Evolutionary conservation across 306 rosid species (phyloP), one percentile per base, ranked within the genome.

Genomic region (Corylus heterophylla): DNA sequence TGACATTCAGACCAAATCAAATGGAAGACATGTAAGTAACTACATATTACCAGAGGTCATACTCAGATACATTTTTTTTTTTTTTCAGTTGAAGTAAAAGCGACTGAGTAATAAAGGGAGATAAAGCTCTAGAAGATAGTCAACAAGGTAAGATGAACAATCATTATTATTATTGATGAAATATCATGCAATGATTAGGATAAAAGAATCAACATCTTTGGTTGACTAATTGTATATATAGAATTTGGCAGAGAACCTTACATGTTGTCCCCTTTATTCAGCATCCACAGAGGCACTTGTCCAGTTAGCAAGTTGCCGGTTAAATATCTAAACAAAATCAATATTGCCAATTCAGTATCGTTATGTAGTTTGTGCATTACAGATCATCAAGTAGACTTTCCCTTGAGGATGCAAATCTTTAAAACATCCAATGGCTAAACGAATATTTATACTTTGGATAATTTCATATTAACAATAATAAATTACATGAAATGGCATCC

Each of bases 261-360:
- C 96, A 83, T 13, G 18, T 12, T 69, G 0, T 25, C 3, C 48
- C 74, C 83, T 22, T 48, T 71, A 7, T 52, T 50, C 12, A 64
- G 13, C 77, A 69, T 66, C 92, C 88, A 89, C 3, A 17, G 14
- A 45, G 88, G 91, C 80, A 84, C 79, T 0, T 59, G 3, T 84
- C 96, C 96, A 44, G 82, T 56, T 4, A 93, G 74, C 79, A 51
- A 27, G 83, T 93, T 93, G 84, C 89, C 87, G 50, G 88, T 83
- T 78, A 93, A 87, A 86, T 81, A 82, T 72, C 97, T 93, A 63
- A 42, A 78, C 72, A 54, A 8, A 18, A 54, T 4, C 18, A 54
- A n/a, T 18, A 54, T 54, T 5, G 18, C 18, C 9, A 16, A 54
- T 4, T 18, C 2, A 3, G 8, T 54, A 12, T 18, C 8, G 7